These are phyloP conservation scores for Polytolypa hystricis DNA, from an alignment of 2,329 filamentous ascomycete genomes.

Conservation along the genomic window DNA sequence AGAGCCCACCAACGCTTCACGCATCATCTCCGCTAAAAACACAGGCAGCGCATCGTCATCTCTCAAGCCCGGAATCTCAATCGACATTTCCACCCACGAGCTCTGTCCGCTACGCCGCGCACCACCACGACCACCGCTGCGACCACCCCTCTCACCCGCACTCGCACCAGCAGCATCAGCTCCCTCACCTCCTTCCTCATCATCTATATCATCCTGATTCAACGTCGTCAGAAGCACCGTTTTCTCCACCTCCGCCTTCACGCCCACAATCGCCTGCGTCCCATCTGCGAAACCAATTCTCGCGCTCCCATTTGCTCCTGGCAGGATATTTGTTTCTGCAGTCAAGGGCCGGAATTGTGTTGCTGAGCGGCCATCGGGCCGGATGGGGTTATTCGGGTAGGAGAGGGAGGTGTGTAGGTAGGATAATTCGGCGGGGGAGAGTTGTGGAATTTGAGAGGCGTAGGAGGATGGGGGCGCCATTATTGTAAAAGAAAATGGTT, in stretches of 20 bases:
- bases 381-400: conserved; percentile 58
- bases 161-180: conserved; percentile 18
- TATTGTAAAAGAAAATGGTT: too few relatives aligned
- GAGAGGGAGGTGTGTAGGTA: conserved; percentile 88
- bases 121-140: conserved; percentile 16
- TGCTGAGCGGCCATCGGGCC: conserved; percentile 71
- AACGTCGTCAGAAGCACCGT: conserved; percentile 37
- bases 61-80: conserved; percentile 81
- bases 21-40: conserved; percentile 78
- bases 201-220: conserved; percentile 17
- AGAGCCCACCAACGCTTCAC: conserved; percentile 64
- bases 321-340: conserved; percentile 82
- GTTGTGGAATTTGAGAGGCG: conserved; percentile 43
- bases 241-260: conserved; percentile 88
- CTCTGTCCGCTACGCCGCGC: conserved; percentile 42
- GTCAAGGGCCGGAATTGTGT: conserved; percentile 83
- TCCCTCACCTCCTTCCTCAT: conserved; percentile 14
- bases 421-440: conserved; percentile 91
- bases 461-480: conserved; percentile 38
- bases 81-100: conserved; percentile 75
- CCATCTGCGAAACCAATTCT: conserved; percentile 91
- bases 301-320: conserved; percentile 82
- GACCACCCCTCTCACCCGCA: conserved; percentile 13
- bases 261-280: conserved; percentile 87
- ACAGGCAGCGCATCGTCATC: conserved; percentile 87